Evolutionary conservation across 495 filamentous ascomycete species (phyloP), one percentile per base, ranked within the genome.

Genomic region (Talaromyces adpressus): DNA sequence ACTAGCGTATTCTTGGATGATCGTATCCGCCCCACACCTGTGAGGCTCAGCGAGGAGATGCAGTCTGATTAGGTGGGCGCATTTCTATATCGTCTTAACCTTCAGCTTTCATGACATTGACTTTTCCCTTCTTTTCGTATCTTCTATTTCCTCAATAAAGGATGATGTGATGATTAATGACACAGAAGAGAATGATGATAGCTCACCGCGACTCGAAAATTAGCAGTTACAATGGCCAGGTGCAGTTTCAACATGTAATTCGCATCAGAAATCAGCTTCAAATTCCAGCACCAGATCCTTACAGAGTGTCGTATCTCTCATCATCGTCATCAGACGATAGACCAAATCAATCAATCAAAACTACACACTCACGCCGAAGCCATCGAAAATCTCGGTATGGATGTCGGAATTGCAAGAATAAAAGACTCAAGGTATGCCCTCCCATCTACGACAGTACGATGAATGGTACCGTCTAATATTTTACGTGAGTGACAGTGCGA

Each of bases 301-400:
- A 36, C 32, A 36, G 29, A 36, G 9, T 41, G 9, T 16, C 36
- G 14, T 41, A 41, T 4, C 4, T 41, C 9, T 41, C 45, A 1
- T 49, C 18, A 9, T 18, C 45, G 2, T 49, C 45, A 6, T 49
- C 45, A 9, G 45, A 49, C n/a, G 45, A 49, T 14, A 49, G 45
- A 49, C 45, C n/a, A 20, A 49, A 49, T 14, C n/a, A 49, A 7
- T 7, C 6, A 20, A 4, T 4, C 8, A 49, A 49, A 20, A 16
- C 11, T 23, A 29, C 51, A 14, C 72, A 77, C 61, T 39, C 75
- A 51, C 72, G 73, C 18, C 68, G 72, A 32, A 45, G 72, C 4
- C 80, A 80, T 67, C 74, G 72, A 59, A 77, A 77, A 65, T 83
- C 80, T 29, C 75, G 79, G 27, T 70, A 54, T 56, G 79, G 81